Evolutionary conservation across 345 rosid genomes (phyloP).

Genomic region (Hypericum perforatum): DNA sequence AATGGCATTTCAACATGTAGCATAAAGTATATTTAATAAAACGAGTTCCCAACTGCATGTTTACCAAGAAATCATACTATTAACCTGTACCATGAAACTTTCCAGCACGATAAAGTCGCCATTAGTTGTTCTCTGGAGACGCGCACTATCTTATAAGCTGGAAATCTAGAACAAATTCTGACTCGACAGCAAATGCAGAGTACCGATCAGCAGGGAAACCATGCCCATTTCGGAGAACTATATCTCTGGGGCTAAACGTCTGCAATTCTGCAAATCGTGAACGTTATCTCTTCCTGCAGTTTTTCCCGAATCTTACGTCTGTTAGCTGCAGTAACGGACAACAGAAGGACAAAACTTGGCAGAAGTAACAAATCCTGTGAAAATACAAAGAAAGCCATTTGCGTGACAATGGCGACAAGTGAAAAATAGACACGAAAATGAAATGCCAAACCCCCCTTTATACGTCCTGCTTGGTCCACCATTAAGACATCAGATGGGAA

Average conservation of each 20-base stretch:
- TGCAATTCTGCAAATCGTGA: constrained; percentile 76
- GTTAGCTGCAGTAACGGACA: constrained; percentile 43
- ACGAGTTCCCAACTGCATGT: constrained; percentile 66
- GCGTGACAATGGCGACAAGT: background rate
- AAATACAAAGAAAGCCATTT: too few relatives aligned
- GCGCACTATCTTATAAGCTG: too few relatives aligned
- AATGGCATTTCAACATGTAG: constrained; percentile 76
- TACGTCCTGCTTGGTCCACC: constrained; percentile 72
- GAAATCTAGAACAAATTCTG: too few relatives aligned
- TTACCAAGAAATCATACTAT: constrained; percentile 1
- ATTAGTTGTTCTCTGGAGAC: too few relatives aligned
- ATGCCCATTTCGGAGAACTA: constrained; percentile 82
- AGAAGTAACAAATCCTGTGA: background rate
- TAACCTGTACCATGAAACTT: too few relatives aligned
- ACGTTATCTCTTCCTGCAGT: constrained; percentile 57
- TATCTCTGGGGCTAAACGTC: constrained; percentile 88
- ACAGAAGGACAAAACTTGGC: constrained; percentile 2
- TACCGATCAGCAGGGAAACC: constrained; percentile 88
- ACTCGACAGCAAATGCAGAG: too few relatives aligned
- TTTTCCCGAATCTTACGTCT: constrained; percentile 83
- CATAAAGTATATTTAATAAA: constrained; percentile 69
- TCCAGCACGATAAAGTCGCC: too few relatives aligned
- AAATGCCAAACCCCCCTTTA: constrained; percentile 72
- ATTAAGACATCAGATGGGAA: constrained; percentile 70
- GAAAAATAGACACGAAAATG: background rate